phyloP scores from a whole-genome alignment of 306 rosid genomes.

The Sechiopsis laciniata region DNA sequence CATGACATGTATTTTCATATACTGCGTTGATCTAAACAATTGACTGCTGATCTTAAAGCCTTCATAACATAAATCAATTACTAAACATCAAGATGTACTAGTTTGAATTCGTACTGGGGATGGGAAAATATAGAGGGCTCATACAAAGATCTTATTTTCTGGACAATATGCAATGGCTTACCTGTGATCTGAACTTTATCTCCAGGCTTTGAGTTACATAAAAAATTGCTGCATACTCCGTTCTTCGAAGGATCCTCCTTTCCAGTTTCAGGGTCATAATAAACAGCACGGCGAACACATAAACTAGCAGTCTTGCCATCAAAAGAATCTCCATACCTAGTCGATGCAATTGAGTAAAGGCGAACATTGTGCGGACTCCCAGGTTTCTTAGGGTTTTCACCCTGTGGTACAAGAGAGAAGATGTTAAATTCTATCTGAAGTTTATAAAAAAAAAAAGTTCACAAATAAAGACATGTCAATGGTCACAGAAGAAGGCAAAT shows the following conservation, averaged over 20 bases:
- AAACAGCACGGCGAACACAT: constrained; percentile 94
- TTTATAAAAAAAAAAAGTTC: not conserved
- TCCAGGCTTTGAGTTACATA: constrained; percentile 88
- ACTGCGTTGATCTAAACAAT: not conserved
- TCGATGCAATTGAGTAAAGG: constrained; percentile 86
- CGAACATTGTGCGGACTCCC: constrained; percentile 83
- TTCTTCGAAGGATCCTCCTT: constrained; percentile 82
- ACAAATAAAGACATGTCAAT: not conserved
- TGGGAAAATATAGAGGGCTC: not conserved
- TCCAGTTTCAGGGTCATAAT: constrained; percentile 84
- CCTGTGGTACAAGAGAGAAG: constrained; percentile 42
- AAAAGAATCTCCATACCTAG: constrained; percentile 85
- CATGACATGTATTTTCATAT: not conserved
- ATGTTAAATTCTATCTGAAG: not conserved
- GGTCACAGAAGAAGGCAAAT: not conserved
- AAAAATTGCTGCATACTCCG: constrained; percentile 86
- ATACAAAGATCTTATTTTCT: not conserved
- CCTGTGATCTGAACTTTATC: constrained; percentile 87
- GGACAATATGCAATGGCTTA: constrained; percentile 25
- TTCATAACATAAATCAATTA: not conserved
- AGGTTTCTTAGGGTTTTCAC: constrained; percentile 91
- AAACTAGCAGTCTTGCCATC: constrained; percentile 94
- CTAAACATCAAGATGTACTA: not conserved
- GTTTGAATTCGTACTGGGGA: not conserved
- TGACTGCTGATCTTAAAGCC: not conserved